These are phyloP conservation scores for Leccinum arenicola DNA, from an alignment of 768 basidiomycete species.

Conservation along the genomic window DNA sequence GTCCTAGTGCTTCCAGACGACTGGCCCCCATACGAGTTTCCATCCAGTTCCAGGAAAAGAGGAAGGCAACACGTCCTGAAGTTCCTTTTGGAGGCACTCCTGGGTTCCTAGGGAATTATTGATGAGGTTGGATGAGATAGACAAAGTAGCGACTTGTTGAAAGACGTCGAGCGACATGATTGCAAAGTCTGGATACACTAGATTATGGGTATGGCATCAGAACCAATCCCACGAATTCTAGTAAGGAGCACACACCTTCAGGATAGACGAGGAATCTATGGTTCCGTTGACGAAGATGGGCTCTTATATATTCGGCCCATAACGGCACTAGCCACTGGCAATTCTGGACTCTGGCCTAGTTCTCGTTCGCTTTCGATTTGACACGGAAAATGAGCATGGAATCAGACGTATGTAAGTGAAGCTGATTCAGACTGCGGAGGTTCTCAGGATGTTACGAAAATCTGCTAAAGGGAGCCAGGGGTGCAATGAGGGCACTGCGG, in stretches of 20 bases:
- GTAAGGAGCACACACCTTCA: background rate
- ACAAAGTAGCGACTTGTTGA: background rate
- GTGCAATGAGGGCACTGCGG: no score
- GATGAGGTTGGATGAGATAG: background rate
- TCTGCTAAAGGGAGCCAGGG: no score
- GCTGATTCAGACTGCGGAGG: no score
- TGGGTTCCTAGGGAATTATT: background rate
- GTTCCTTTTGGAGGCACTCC: background rate
- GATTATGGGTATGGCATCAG: background rate
- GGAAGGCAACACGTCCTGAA: background rate
- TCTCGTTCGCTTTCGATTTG: background rate
- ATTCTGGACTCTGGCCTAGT: background rate
- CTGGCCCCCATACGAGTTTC: conserved; percentile 14
- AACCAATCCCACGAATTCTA: background rate
- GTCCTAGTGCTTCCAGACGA: conserved; percentile 2
- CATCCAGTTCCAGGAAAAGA: background rate
- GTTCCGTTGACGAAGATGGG: background rate
- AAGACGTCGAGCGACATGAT: background rate
- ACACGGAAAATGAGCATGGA: background rate
- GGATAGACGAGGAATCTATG: background rate
- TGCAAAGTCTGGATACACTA: background rate
- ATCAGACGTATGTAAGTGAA: no score
- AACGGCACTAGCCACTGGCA: background rate
- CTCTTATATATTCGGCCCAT: background rate
- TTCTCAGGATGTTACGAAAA: no score